phyloP scores from a whole-genome alignment of 2,329 filamentous ascomycete species.

The Colletotrichum tropicale region DNA sequence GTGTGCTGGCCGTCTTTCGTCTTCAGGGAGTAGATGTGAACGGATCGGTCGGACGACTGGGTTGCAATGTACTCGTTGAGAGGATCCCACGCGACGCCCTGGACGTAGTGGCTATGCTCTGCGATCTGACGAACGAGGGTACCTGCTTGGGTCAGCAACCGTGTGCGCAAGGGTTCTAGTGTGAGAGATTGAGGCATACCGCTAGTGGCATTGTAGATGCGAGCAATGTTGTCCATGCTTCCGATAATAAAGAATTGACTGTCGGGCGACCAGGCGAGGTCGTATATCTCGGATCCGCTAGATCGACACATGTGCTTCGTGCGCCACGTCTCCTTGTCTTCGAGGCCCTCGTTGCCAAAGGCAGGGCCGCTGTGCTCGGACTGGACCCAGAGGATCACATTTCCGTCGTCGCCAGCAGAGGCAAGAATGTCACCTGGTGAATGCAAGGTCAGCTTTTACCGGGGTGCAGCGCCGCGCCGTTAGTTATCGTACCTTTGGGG shows the following conservation, averaged over 20 bases:
- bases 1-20: conserved; percentile 97
- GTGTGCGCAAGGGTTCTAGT: neutral
- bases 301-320: conserved; percentile 98
- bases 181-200: conserved; percentile 55
- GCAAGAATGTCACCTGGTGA: conserved; percentile 85
- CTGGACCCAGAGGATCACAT: conserved; percentile 94
- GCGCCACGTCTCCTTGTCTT: conserved; percentile 96
- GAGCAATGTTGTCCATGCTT: conserved; percentile 98
- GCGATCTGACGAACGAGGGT: conserved; percentile 87
- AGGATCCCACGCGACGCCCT: conserved; percentile 98
- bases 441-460: neutral
- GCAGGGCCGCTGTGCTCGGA: conserved; percentile 73
- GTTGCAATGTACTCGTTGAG: conserved; percentile 98
- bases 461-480: neutral
- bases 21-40: conserved; percentile 95
- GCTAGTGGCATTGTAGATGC: conserved; percentile 93
- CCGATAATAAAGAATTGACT: conserved; percentile 95
- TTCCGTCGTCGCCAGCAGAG: conserved; percentile 95
- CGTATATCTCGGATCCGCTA: conserved; percentile 94
- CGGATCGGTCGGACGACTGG: conserved; percentile 95
- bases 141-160: conserved; percentile 36
- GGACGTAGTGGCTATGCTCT: conserved; percentile 97
- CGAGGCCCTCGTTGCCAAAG: conserved; percentile 83
- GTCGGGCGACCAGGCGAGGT: conserved; percentile 98
- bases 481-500: conserved; percentile 74